Evolutionary conservation across 805 yeast species (phyloP), one percentile per base, ranked within the genome.

Genomic region (Hanseniaspora taiwanica): DNA sequence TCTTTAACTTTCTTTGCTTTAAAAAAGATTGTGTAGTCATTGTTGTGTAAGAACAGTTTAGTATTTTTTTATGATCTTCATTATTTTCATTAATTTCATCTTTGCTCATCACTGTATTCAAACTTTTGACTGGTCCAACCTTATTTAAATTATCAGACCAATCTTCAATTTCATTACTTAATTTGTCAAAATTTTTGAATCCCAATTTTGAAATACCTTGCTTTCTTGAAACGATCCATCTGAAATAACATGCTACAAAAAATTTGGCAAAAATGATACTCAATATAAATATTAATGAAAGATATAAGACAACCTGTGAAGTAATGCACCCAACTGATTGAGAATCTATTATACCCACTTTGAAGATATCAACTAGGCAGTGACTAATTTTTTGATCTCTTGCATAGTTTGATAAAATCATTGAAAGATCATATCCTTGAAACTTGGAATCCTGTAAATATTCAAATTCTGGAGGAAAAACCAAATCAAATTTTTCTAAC

Each of bases 291-390:
- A 81, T 78, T 52, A 91, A 69, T 1, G 96, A 82, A 6, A 81
- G 71, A 50, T 76, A 74, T 44, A 91, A 69, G 1, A 91, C 96
- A 31, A 87, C 76, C 40, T 76, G 65, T 0, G 96, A 85, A 0
- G 95, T 94, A 53, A 91, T 77, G 63, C 98, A 91, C 5, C 98
- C 98, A 52, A 91, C 76, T 6, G 94, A 77, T 29, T 82, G 83
- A 2, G 87, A 75, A 55, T 91, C 97, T 33, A 91, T 74, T 37
- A 75, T 77, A 18, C 98, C 98, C 13, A 89, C 94, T 59, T 81
- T 84, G 39, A 82, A 67, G 40, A 85, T 81, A 59, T 91, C 97
- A 9, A 79, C 65, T 41, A 91, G 64, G 59, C 98, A 91, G 51
- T 77, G 73, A 6, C 91, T 94, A 12, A 42, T 12, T 4, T 76